These are phyloP conservation scores for Talaromyces sp. DNA, from an alignment of 2,329 filamentous ascomycete genomes.

Conservation along the genomic window DNA sequence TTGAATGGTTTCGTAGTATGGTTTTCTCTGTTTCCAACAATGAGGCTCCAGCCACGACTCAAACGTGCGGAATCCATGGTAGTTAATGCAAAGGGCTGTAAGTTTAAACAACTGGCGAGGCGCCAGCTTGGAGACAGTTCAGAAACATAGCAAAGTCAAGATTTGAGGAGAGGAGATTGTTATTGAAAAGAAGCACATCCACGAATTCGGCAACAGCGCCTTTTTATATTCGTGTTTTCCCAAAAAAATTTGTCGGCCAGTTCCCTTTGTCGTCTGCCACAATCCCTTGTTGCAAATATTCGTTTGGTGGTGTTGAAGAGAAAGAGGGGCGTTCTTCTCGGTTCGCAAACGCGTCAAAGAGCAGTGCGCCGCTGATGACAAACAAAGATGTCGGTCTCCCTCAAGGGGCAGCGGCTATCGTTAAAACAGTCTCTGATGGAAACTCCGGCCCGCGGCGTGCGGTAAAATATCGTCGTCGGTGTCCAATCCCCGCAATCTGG, in stretches of 20 bases:
- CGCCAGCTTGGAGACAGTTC: constrained; percentile 6
- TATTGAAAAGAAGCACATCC: neutral
- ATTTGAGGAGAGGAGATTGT: neutral
- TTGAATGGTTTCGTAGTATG: constrained; percentile 1
- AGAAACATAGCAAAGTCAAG: constrained; percentile 9
- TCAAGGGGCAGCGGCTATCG: neutral
- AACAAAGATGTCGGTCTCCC: neutral
- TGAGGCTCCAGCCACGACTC: constrained; percentile 12
- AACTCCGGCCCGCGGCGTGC: neutral
- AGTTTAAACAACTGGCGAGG: constrained; percentile 12
- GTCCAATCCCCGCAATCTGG: neutral
- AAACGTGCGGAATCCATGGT: constrained; percentile 13
- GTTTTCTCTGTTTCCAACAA: constrained; percentile 1
- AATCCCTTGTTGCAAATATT: neutral
- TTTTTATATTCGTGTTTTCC: constrained; percentile 7
- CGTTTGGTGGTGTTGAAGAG: neutral
- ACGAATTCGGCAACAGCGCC: constrained; percentile 12
- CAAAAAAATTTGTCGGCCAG: neutral
- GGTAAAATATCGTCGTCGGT: neutral
- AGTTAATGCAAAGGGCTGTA: neutral
- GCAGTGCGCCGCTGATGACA: neutral
- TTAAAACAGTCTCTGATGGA: neutral
- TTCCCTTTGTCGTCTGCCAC: neutral
- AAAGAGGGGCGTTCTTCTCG: neutral
- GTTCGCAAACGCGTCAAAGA: neutral